These are phyloP conservation scores for Arctostaphylos glauca DNA, from an alignment of 148 eudicot species.

Conservation along the genomic window DNA sequence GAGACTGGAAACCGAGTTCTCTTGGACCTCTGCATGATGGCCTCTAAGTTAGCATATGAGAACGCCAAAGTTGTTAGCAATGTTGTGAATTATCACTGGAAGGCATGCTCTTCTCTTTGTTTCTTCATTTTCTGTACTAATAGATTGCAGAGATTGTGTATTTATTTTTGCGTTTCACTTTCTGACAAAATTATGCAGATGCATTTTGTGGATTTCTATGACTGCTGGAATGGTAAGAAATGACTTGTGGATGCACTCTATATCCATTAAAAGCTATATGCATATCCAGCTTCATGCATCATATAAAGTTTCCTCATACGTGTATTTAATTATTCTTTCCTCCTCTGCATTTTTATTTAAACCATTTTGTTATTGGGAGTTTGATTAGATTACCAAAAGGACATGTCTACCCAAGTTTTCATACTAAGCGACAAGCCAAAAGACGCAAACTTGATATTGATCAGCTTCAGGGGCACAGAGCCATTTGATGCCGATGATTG, in stretches of 20 bases:
- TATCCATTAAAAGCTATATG: not conserved
- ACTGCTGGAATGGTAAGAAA: conserved; percentile 62
- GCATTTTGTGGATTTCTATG: conserved; percentile 64
- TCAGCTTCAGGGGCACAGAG: conserved; percentile 62
- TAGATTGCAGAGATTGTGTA: not conserved
- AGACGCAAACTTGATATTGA: conserved; percentile 54
- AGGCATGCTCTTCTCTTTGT: conserved; percentile 29
- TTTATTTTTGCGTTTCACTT: conserved; percentile 15
- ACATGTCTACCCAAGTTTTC: conserved; percentile 56
- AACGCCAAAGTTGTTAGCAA: conserved; percentile 47
- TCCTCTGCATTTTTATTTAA: not conserved
- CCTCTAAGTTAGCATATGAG: conserved; percentile 59
- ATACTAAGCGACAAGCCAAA: conserved; percentile 45
- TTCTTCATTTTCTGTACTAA: not conserved
- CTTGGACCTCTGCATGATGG: conserved; percentile 64
- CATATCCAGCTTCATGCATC: not conserved
- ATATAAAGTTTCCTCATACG: not conserved
- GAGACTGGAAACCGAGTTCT: conserved; percentile 38
- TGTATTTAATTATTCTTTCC: not conserved
- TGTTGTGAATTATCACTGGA: conserved; percentile 51
- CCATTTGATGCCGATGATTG: conserved; percentile 67
- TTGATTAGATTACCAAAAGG: conserved; percentile 46
- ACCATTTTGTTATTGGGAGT: not conserved
- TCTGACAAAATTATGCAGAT: conserved; percentile 32
- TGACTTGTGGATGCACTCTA: not conserved